Base-by-base conservation (phyloP, 345 rosid genomes). In the Abelmoschus esculentus region DNA sequence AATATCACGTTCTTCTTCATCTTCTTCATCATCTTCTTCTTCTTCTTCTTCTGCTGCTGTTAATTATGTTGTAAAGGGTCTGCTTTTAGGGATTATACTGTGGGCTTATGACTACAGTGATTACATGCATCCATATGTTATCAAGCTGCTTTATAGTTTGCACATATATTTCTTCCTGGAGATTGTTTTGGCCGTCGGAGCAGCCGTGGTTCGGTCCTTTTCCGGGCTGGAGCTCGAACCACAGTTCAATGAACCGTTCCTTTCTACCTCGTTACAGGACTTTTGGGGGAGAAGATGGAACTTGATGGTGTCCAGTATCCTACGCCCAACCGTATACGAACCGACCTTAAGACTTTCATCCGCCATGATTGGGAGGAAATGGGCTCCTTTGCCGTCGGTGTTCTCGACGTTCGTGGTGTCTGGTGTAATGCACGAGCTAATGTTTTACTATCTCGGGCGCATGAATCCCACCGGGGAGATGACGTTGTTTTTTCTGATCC, bases 241-340 rank as follows among this genome's bases (percentile, higher is more conserved):
- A 7, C 88, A 80, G 72, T 85, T 88, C 82, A 64, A 86, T 42
- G 70, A 84, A 69, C 93, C 93, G 0, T 83, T 72, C 70, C 78
- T 90, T 10, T 72, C 91, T 0, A 81, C 97, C 0, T 89, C 97
- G 0, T 80, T 91, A 0, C 97, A 89, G 6, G 93, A 91, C 46
- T 89, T 91, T 18, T 89, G 91, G 97, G 92, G 96, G 4, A 77
- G 66, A 40, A 77, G 91, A 74, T 87, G 96, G 93, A 91, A 91
- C 75, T 73, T 91, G 26, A 77, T 74, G 84, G 92, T 87, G 67
- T 34, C 82, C 0, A 36, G 80, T 3, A 87, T 89, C 78, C 67
- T 91, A 0, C 84, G 78, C 15, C 87, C 89, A 1, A 80, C 96
- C 9, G 85, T 91, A 0, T 87, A 87, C 68, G 80, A 83, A 11